Percentiles rank a stretch among this genome's conserved stretches.
phyloP scores from a whole-genome alignment of 208 protist genomes.

The Acanthamoeba sp. region DNA sequence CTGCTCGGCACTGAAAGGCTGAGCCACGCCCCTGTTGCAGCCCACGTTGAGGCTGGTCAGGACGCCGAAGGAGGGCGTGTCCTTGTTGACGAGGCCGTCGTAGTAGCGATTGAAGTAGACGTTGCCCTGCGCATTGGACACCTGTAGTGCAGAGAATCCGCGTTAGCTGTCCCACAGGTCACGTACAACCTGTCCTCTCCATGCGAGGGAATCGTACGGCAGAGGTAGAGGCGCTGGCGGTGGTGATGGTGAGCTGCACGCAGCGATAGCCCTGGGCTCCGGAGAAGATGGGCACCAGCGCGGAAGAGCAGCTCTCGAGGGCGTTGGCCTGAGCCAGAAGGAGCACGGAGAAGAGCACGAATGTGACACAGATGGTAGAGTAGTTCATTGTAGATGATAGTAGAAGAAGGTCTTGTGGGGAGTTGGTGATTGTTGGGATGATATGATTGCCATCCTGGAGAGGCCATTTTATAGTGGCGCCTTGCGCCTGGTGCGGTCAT shows the following conservation, averaged over 20 bases:
- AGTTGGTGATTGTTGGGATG: too few species aligned
- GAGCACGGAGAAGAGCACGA: too few species aligned
- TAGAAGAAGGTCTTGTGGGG: too few species aligned
- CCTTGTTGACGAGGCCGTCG: constrained; percentile 6
- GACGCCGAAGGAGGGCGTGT: background rate
- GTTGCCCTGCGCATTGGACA: background rate
- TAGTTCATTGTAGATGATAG: too few species aligned
- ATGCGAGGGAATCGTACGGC: too few species aligned
- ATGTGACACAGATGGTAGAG: too few species aligned
- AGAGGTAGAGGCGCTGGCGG: background rate
- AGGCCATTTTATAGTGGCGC: too few species aligned
- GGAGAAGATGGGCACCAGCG: background rate
- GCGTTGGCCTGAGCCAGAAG: too few species aligned
- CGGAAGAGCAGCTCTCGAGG: background rate
- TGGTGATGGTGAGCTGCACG: too few species aligned
- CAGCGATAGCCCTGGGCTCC: background rate
- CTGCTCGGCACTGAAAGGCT: background rate
- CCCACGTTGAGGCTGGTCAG: background rate
- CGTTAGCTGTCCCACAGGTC: background rate
- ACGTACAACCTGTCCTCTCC: too few species aligned
- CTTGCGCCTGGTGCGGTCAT: too few species aligned
- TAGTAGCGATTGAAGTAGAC: constrained; percentile 9
- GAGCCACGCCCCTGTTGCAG: background rate
- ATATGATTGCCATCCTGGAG: too few species aligned
- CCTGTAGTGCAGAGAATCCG: background rate